Conservation (phyloP, 805 yeast species). For the Yarrowia hollandica region DNA sequence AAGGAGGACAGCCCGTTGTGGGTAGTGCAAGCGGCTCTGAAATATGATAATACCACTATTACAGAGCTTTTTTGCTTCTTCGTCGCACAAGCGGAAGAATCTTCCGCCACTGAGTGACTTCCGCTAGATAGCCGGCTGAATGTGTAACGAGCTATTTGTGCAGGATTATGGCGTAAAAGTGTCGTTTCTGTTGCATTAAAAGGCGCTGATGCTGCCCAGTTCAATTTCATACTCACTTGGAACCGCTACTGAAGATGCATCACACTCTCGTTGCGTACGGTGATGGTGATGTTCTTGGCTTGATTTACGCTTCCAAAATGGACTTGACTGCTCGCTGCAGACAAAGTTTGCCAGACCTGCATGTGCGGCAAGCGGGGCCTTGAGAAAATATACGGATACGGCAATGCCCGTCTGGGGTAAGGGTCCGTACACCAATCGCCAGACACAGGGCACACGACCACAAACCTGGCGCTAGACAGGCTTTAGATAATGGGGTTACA, state of each 20-base stretch:
- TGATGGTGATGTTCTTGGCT: constrained; percentile 25
- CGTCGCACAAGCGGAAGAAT: too few species aligned
- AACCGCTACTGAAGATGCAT: constrained; percentile 28
- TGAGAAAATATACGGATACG: constrained; percentile 17
- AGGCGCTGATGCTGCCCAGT: too few species aligned
- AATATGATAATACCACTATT: too few species aligned
- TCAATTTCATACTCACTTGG: constrained; percentile 28
- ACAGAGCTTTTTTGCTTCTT: too few species aligned
- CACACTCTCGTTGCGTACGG: constrained; percentile 13
- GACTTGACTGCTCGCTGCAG: constrained; percentile 6
- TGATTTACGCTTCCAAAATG: constrained; percentile 16
- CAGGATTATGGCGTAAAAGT: too few species aligned
- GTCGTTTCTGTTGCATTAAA: too few species aligned
- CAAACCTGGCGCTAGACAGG: too few species aligned
- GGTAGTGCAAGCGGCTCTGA: too few species aligned
- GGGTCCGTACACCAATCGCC: too few species aligned
- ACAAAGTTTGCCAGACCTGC: constrained; percentile 28
- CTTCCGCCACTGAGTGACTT: not conserved
- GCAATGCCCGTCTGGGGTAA: constrained; percentile 1
- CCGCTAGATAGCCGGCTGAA: not conserved
- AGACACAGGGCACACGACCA: constrained; percentile 10
- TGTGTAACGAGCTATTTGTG: too few species aligned
- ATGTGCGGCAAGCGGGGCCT: constrained; percentile 27
- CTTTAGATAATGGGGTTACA: too few species aligned
- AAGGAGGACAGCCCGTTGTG: too few species aligned